Evolutionary conservation across 345 rosid genomes (phyloP), one percentile per base, ranked within the genome.

Genomic region (Linum usitatissimum): DNA sequence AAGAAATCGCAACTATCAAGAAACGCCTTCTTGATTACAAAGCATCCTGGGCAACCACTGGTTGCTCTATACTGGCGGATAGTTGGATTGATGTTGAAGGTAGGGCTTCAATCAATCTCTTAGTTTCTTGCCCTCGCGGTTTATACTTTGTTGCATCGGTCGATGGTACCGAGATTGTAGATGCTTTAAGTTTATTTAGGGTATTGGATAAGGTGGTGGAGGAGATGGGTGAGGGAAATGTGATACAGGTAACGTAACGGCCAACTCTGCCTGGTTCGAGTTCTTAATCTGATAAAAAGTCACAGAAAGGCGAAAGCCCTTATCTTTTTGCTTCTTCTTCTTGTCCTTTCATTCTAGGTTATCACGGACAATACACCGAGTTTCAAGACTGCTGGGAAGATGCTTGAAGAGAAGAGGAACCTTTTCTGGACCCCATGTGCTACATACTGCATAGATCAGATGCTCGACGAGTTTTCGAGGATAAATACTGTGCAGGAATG

Each of bases 391-490:
- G 86, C 90, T 63, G 96, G 96, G 57, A 88, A 88, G 71, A 75
- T 85, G 81, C 92, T 85, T 60, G 87, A 88, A 79, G 92, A 84
- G 70, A 78, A 86, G 70, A 80, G 83, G 68, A 81, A 85, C 68
- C 66, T 88, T 55, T 88, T 82, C 76, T 85, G 96, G 96, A 80
- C 84, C 9, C 91, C 92, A 42, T 88, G 92, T 70, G 92, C 92
- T 42, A 68, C 75, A 48, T 64, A 82, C 67, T 78, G 77, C 72
- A 73, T 87, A 64, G 92, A 88, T 65, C 72, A 69, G 53, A 79
- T 85, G 81, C 81, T 88, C 54, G 88, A 85, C 65, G 90, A 85
- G 69, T 71, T 85, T 71, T 39, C 82, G 70, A 82, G 73, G 62
- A 77, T 85, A 64, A 83, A 79, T 30, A 70, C 81, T 68, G 82